Base-by-base conservation (phyloP, 2,329 filamentous ascomycete species). In the Pseudopyrenochaeta lycopersici region DNA sequence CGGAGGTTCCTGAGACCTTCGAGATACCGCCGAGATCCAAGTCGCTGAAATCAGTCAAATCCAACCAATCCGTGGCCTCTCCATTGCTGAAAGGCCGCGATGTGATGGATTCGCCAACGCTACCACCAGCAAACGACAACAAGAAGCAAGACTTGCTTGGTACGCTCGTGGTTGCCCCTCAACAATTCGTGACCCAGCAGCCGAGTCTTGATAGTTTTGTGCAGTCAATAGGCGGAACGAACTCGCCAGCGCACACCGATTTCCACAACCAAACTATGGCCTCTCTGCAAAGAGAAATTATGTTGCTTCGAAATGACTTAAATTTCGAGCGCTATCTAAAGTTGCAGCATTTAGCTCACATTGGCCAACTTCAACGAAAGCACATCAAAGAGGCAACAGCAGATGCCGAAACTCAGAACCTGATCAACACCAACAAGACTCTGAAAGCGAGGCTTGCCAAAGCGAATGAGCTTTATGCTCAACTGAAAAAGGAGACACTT, bases 311-410 rank as follows among this genome's bases (percentile, higher is more conserved):
- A 39, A 95, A 93, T 57, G 90, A 95, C 64, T 80, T 95, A 38
- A 90, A 90, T 60, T 95, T 94, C 67, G 91, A 95, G 72, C 84
- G 90, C 21, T 94, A 92, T 73, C 83, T 94, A 66, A 94, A 93
- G 70, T 86, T 92, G 60, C 91, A 95, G 67, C 91, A 94, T 71
- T 85, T 93, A 61, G 85, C 88, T 1, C 90, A 94, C 54, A 93
- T 95, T 68, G 90, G 90, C 1, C 89, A 91, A 66, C 77, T 95
- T 36, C 88, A 90, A 62, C 83, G 90, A 12, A 87, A 88, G 57
- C 88, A 92, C 53, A 86, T 94, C 59, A 85, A 85, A 60, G 89
- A 93, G 71, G 90, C 90, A 7, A 89, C 90, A 1, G 89, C 86
- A 1, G 91, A 94, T 70, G 90, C 91, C 0, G 90, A 95, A 69